These are phyloP conservation scores for Curvularia hawaiiensis DNA, from an alignment of 2,329 filamentous ascomycete species.

Conservation along the genomic window DNA sequence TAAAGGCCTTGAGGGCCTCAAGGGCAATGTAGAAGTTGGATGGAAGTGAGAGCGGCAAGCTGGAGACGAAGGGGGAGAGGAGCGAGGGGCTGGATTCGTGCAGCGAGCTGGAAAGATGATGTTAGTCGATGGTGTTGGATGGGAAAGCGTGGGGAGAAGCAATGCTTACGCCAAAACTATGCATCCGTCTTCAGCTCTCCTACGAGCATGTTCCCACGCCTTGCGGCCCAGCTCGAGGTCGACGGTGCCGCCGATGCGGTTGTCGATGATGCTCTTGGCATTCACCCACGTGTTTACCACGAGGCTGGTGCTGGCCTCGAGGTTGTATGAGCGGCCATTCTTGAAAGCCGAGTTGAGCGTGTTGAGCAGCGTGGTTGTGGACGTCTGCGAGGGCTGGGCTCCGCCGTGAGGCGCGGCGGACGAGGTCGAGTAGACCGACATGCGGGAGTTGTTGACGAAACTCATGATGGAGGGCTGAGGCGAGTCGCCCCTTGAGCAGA, in stretches of 20 bases:
- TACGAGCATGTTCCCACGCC: conserved; percentile 95
- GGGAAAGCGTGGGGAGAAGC: background rate
- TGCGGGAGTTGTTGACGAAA: conserved; percentile 64
- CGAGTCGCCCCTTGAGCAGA: conserved; percentile 28
- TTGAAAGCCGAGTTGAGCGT: conserved; percentile 88
- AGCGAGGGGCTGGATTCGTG: conserved; percentile 88
- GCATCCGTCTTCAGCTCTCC: conserved; percentile 93
- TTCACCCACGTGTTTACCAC: conserved; percentile 97
- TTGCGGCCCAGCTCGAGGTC: conserved; percentile 78
- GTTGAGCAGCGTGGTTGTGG: conserved; percentile 91
- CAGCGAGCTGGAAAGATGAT: conserved; percentile 68
- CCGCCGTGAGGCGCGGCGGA: conserved; percentile 61
- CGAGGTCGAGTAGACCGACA: conserved; percentile 66
- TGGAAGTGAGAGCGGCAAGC: conserved; percentile 80
- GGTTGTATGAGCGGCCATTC: conserved; percentile 77
- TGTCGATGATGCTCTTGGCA: conserved; percentile 72
- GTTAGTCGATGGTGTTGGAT: conserved; percentile 3
- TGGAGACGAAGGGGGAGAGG: conserved; percentile 77
- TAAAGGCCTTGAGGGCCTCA: conserved; percentile 81
- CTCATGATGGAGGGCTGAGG: conserved; percentile 42
- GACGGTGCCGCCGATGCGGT: conserved; percentile 74
- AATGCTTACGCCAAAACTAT: conserved; percentile 79
- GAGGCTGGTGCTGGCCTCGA: conserved; percentile 88
- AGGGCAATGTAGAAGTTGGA: conserved; percentile 77
- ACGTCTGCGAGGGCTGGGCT: conserved; percentile 77